These are phyloP conservation scores for Ceriops decandra DNA, from an alignment of 345 rosid species.

Conservation along the genomic window DNA sequence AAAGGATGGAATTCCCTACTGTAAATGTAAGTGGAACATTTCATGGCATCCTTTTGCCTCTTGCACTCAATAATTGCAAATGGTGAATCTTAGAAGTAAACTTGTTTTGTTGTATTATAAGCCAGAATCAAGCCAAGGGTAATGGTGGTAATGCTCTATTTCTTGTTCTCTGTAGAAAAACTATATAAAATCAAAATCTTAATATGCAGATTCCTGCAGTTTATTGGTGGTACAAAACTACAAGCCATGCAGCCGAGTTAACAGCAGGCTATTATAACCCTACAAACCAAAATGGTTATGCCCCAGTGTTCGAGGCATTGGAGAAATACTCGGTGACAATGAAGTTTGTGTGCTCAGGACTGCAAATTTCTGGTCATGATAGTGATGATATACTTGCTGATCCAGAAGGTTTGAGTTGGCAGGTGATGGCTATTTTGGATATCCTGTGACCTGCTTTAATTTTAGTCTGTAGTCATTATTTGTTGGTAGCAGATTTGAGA, in stretches of 20 bases:
- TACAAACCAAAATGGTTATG: slow-evolving; percentile 81
- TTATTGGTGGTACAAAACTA: slow-evolving; percentile 87
- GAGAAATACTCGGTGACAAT: slow-evolving; percentile 62
- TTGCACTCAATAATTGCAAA: neutral
- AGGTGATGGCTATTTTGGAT: slow-evolving; percentile 43
- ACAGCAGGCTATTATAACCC: slow-evolving; percentile 91
- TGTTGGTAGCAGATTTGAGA: slow-evolving; percentile 1
- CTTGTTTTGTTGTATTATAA: neutral
- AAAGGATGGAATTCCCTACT: neutral
- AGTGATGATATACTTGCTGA: slow-evolving; percentile 65
- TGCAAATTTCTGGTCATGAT: slow-evolving; percentile 45
- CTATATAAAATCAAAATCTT: slow-evolving; percentile 8
- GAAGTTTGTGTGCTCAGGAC: slow-evolving; percentile 68
- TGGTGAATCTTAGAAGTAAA: neutral
- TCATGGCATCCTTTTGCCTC: neutral
- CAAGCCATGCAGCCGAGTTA: slow-evolving; percentile 90
- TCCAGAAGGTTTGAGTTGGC: slow-evolving; percentile 91
- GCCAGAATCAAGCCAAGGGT: slow-evolving; percentile 1
- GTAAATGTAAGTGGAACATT: neutral
- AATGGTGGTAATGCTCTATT: neutral
- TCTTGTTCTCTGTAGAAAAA: neutral
- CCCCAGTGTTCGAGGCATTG: slow-evolving; percentile 62
- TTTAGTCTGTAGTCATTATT: neutral
- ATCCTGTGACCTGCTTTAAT: neutral
- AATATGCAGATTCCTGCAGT: slow-evolving; percentile 74